A percentile compares a stretch with the other conserved stretches of the same genome.
Evolutionary conservation across 495 filamentous ascomycete species (phyloP).

Genomic region (Polyplosphaeria fusca): DNA sequence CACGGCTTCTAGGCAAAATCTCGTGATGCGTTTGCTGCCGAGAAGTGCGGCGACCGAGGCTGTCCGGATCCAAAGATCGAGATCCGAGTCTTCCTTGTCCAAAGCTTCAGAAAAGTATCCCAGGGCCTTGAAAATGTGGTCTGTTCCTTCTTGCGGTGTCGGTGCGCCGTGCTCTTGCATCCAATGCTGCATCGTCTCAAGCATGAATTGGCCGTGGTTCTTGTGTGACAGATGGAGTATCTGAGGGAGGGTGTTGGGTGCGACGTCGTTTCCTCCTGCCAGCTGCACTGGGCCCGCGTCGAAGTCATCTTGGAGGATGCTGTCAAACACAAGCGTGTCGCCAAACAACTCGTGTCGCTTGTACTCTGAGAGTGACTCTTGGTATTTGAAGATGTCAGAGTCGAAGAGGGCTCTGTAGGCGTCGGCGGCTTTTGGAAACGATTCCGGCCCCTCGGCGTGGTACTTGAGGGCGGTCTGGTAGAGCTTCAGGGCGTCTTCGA

Average conservation of each 20-base stretch:
- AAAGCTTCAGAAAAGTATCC: constrained; percentile 67
- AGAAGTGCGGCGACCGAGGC: constrained; percentile 74
- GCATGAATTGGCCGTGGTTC: constrained; percentile 83
- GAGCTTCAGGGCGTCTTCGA: constrained; percentile 93
- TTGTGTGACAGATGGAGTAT: constrained; percentile 92
- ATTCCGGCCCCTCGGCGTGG: constrained; percentile 78
- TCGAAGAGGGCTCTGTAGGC: constrained; percentile 83
- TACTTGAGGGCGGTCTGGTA: constrained; percentile 90
- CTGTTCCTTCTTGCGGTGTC: constrained; percentile 25
- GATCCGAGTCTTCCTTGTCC: constrained; percentile 85
- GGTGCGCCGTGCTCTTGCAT: constrained; percentile 45
- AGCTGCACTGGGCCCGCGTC: constrained; percentile 38
- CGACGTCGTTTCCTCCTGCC: constrained; percentile 55
- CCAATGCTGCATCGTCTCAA: constrained; percentile 64
- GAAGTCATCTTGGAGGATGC: constrained; percentile 39
- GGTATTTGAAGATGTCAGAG: constrained; percentile 90
- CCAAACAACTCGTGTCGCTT: constrained; percentile 62
- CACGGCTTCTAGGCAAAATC: constrained; percentile 89
- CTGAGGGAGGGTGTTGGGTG: constrained; percentile 77
- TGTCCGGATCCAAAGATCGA: constrained; percentile 88
- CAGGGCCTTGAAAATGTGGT: constrained; percentile 42
- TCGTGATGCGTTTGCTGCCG: constrained; percentile 68
- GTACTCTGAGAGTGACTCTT: constrained; percentile 77
- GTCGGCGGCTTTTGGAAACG: constrained; percentile 69
- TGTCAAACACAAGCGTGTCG: constrained; percentile 48